A percentile compares a stretch with the other conserved stretches of the same genome.
These are phyloP conservation scores for Flaveria floridana DNA, from an alignment of 140 eudicot species.

Conservation along the genomic window DNA sequence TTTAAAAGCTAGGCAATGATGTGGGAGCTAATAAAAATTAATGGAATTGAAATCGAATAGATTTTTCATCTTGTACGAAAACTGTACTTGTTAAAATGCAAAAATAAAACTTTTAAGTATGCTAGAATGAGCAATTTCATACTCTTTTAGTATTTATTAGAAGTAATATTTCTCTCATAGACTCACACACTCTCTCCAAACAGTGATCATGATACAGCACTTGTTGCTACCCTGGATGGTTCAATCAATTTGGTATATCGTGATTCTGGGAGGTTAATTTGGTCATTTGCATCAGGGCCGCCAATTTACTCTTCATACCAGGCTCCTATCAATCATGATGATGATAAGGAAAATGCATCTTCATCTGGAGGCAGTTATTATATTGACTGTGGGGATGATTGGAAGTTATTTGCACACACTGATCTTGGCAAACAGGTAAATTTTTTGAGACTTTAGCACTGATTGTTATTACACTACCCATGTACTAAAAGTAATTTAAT, in stretches of 20 bases:
- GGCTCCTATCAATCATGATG: conserved; percentile 45
- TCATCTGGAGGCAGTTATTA: conserved; percentile 46
- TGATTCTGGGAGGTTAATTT: conserved; percentile 55
- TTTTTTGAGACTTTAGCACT: conserved; percentile 1
- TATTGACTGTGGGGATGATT: conserved; percentile 77
- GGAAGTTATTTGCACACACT: conserved; percentile 66
- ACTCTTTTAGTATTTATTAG: not conserved
- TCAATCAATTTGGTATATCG: conserved; percentile 58
- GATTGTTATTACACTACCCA: conserved; percentile 1
- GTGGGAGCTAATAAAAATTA: not conserved
- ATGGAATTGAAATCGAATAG: not conserved
- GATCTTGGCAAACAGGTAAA: conserved; percentile 58
- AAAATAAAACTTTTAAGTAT: not conserved
- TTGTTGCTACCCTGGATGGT: conserved; percentile 85
- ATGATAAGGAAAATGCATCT: conserved; percentile 44
- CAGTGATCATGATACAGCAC: conserved; percentile 59
- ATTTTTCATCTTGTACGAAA: not conserved
- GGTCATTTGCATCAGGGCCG: conserved; percentile 84
- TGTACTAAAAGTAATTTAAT: not conserved
- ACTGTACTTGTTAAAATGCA: not conserved
- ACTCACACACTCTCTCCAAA: conserved; percentile 27
- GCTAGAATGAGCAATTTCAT: not conserved
- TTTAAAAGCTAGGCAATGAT: not conserved
- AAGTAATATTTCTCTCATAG: conserved; percentile 9
- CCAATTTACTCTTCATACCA: conserved; percentile 85